Evolutionary conservation across 192 early-diverging fungal genomes (phyloP).

Genomic region (Irineochytrium annulatum): DNA sequence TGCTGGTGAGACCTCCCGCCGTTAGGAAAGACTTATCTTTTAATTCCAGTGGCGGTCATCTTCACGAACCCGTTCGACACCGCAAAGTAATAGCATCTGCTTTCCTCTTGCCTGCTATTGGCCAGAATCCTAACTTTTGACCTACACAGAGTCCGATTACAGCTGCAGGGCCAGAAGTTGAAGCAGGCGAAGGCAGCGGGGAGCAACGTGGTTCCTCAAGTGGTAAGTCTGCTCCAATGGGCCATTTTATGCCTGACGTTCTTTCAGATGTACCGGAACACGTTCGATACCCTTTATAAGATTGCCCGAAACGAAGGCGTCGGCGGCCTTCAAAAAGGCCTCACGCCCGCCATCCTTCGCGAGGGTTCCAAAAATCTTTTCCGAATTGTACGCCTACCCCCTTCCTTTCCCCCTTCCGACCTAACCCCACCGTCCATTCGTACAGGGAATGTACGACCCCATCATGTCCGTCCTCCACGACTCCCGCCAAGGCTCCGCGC

Average conservation of each 20-base stretch:
- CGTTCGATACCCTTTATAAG: constrained; percentile 62
- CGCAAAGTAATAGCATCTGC: constrained; percentile 51
- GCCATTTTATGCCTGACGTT: not conserved
- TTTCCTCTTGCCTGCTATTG: not conserved
- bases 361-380: constrained; percentile 74
- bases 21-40: not conserved
- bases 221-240: too few species aligned
- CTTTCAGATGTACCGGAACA: constrained; percentile 56
- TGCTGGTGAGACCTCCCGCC: constrained; percentile 44
- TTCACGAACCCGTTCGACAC: constrained; percentile 79
- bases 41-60: constrained; percentile 54
- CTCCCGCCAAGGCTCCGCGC: constrained; percentile 46
- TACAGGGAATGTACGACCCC: constrained; percentile 69
- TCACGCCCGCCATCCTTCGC: constrained; percentile 65
- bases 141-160: constrained; percentile 50
- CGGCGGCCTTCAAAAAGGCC: constrained; percentile 66
- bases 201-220: not conserved
- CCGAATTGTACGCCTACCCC: constrained; percentile 47
- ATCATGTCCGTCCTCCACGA: constrained; percentile 62
- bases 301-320: constrained; percentile 64
- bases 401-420: not conserved
- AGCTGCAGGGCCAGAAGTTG: constrained; percentile 61
- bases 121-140: not conserved
- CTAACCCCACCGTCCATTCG: not conserved
- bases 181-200: constrained; percentile 29